Base-by-base conservation (phyloP, 371 early-diverging fungal species). In the Rhizopus stolonifer region DNA sequence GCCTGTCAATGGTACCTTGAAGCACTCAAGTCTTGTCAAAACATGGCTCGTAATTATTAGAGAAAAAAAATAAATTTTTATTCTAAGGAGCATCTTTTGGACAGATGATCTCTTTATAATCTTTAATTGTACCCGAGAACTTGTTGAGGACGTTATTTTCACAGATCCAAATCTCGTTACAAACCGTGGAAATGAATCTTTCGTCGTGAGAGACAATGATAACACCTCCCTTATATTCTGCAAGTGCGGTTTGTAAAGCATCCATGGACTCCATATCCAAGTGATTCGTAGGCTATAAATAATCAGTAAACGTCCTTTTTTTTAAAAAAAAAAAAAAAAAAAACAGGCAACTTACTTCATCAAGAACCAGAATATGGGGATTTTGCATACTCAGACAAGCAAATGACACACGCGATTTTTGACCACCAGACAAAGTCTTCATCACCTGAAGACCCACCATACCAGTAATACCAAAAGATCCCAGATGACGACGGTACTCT, bases 341-440 rank as follows among this genome's bases (percentile, higher is more conserved):
- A 15, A 15, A 42, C 4, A 11, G 21, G 9, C 18, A 54, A 49
- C 70, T 68, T 70, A 85, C 87, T 70, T 99, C 99, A 70, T 99
- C 99, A 33, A 96, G 87, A 67, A 98, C 90, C 69, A 99, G 73
- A 46, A 99, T 85, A 65, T 99, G 98, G 31, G 99, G 98, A 56
- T 89, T 84, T 70, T 83, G 86, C 64, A 94, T 81, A 47, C 93
- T 91, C 65, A 99, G 82, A 43, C 89, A 88, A 24, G 99, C 98
- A 82, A 99, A 98, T 18, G 95, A 91, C 11, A 99, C 95, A 52
- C 99, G 82, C 31, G 88, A 87, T 77, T 99, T 99, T 74, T 99
- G 99, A 60, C 99, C 99, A 69, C 99, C 99, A 49, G 95, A 95
- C 10, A 99, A 73, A 0, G 96, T 98, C 49, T 89, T 82, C 70